A percentile compares a stretch with the other conserved stretches of the same genome.
phyloP scores from a whole-genome alignment of 495 filamentous ascomycete genomes.

The Lophiotrema nucula region DNA sequence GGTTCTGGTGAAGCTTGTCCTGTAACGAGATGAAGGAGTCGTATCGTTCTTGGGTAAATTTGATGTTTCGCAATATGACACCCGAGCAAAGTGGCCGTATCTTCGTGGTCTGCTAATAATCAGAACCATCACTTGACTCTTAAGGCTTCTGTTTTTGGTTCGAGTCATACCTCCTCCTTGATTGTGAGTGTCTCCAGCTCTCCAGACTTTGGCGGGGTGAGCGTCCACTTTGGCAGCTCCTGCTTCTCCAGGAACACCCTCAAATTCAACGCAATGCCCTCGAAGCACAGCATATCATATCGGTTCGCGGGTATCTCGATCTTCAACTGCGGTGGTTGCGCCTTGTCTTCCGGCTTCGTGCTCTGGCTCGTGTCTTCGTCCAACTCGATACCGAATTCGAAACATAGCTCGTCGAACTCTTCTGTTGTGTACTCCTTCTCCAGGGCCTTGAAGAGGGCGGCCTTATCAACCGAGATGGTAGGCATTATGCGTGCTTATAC shows the following conservation, averaged over 20 bases:
- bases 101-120: slow-evolving; percentile 59
- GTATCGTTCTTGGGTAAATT: slow-evolving; percentile 85
- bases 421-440: slow-evolving; percentile 90
- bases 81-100: slow-evolving; percentile 84
- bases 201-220: slow-evolving; percentile 67
- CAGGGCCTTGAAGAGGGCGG: slow-evolving; percentile 86
- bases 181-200: slow-evolving; percentile 78
- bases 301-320: slow-evolving; percentile 98
- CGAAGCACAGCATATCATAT: slow-evolving; percentile 98
- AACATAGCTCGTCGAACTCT: slow-evolving; percentile 95
- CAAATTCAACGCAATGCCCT: slow-evolving; percentile 91
- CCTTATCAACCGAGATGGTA: slow-evolving; percentile 94
- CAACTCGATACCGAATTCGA: slow-evolving; percentile 97
- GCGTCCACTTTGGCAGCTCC: slow-evolving; percentile 71
- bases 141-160: neutral
- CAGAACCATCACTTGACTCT: slow-evolving; percentile 24
- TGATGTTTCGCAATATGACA: slow-evolving; percentile 84
- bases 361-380: slow-evolving; percentile 75
- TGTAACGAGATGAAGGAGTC: slow-evolving; percentile 97
- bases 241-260: slow-evolving; percentile 85
- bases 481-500: slow-evolving; percentile 56
- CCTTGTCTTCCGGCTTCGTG: slow-evolving; percentile 27
- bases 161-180: slow-evolving; percentile 56
- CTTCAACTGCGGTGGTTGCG: slow-evolving; percentile 76
- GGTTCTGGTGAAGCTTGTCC: slow-evolving; percentile 96